A percentile compares a stretch with the other conserved stretches of the same genome.
phyloP scores from a whole-genome alignment of 495 filamentous ascomycete species.

The Penicillium soppii region DNA sequence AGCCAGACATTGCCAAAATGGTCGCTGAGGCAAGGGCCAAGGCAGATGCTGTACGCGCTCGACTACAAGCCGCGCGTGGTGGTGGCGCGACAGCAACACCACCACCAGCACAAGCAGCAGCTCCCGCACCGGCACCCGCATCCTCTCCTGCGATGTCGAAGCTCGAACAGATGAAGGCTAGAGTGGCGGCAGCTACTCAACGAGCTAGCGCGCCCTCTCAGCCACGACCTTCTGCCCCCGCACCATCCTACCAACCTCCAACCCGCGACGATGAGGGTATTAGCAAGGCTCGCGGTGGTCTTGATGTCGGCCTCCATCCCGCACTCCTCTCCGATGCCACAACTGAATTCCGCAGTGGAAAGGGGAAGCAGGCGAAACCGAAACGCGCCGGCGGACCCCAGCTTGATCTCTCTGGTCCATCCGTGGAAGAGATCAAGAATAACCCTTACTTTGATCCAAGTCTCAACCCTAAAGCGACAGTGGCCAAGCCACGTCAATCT shows the following conservation, averaged over 20 bases:
- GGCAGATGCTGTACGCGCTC: constrained; percentile 58
- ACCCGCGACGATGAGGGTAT: constrained; percentile 48
- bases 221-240: constrained; percentile 36
- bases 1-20: constrained; percentile 59
- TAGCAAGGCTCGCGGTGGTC: constrained; percentile 64
- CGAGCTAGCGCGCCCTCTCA: constrained; percentile 49
- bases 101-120: constrained; percentile 23
- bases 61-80: constrained; percentile 47
- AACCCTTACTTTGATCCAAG: constrained; percentile 88
- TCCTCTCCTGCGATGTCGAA: constrained; percentile 50
- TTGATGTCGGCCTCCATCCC: constrained; percentile 89
- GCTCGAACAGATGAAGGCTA: constrained; percentile 72
- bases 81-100: constrained; percentile 35
- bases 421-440: constrained; percentile 62
- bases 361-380: constrained; percentile 55
- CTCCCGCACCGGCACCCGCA: constrained; percentile 39
- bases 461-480: constrained; percentile 60
- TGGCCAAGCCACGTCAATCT: constrained; percentile 61
- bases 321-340: constrained; percentile 74
- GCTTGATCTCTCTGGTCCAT: constrained; percentile 69
- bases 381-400: constrained; percentile 60
- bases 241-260: constrained; percentile 40
- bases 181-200: constrained; percentile 73
- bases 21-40: constrained; percentile 62
- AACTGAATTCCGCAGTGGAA: constrained; percentile 60